Percentiles rank a stretch among this genome's conserved stretches.
These are phyloP conservation scores for Ogataea hybrid DNA, from an alignment of 1,139 yeast genomes.

Conservation along the genomic window DNA sequence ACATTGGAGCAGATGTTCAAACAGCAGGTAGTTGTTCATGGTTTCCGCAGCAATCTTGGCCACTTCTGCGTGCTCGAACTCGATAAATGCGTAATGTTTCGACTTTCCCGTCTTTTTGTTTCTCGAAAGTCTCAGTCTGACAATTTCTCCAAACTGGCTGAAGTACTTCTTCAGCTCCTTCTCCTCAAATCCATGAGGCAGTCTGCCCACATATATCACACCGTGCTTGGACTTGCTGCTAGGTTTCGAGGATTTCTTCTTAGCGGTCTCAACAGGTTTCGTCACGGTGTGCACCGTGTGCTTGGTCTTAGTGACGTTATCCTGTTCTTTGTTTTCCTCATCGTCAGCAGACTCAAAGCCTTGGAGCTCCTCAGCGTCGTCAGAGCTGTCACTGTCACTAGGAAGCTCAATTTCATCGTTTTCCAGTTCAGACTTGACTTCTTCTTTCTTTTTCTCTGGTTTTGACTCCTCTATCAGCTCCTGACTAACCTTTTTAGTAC, in stretches of 20 bases:
- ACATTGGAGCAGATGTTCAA: constrained; percentile 81
- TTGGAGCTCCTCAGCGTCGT: constrained; percentile 12
- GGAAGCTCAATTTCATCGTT: constrained; percentile 25
- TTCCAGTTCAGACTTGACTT: constrained; percentile 9
- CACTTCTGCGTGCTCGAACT: constrained; percentile 69
- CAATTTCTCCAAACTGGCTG: constrained; percentile 82
- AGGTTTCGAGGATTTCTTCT: constrained; percentile 17
- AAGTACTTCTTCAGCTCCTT: constrained; percentile 77
- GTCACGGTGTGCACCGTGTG: constrained; percentile 29
- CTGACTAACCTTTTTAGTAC: constrained; percentile 12
- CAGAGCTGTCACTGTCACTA: constrained; percentile 23
- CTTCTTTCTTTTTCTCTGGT: constrained; percentile 6
- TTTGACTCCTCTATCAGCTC: constrained; percentile 10
- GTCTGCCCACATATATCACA: constrained; percentile 83
- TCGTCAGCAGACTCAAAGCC: constrained; percentile 16
- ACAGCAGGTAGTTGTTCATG: constrained; percentile 88
- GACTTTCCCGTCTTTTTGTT: constrained; percentile 90
- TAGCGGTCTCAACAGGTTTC: constrained; percentile 28
- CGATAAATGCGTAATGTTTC: constrained; percentile 90
- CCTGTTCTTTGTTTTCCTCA: constrained; percentile 15
- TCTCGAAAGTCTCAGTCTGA: constrained; percentile 76
- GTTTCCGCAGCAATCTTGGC: constrained; percentile 91
- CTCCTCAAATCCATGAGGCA: constrained; percentile 92
- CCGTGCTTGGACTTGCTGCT: constrained; percentile 43
- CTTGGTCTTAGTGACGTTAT: constrained; percentile 10